These are phyloP conservation scores for Fereydounia khargensis DNA, from an alignment of 1,284 basidiomycete species.

Conservation along the genomic window DNA sequence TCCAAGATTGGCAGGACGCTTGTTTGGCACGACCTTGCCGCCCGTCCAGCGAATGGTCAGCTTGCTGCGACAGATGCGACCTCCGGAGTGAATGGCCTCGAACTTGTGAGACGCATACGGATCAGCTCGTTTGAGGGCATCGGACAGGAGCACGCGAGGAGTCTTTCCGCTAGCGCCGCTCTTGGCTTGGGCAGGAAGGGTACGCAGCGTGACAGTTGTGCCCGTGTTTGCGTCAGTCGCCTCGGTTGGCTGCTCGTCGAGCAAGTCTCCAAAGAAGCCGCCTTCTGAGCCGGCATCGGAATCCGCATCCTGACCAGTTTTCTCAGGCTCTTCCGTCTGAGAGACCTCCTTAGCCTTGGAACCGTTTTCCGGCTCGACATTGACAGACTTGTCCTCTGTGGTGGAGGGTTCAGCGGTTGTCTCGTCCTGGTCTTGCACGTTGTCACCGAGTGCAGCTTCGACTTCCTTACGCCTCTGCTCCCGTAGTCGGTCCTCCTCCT, in stretches of 20 bases:
- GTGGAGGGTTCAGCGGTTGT: conserved; percentile 49
- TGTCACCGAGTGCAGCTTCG: conserved; percentile 36
- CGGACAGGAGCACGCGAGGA: conserved; percentile 44
- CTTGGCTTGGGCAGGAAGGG: conserved; percentile 40
- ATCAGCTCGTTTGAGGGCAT: conserved; percentile 62
- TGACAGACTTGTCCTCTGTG: no score
- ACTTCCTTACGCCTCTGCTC: conserved; percentile 62
- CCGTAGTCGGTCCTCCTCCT: conserved; percentile 47
- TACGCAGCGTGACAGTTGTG: conserved; percentile 18
- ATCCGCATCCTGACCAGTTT: neutral
- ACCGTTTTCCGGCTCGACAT: no score
- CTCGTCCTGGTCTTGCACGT: conserved; percentile 63
- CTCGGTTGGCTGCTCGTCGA: conserved; percentile 77
- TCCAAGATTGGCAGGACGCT: conserved; percentile 59
- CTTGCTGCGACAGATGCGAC: conserved; percentile 36
- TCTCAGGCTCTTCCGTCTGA: conserved; percentile 1
- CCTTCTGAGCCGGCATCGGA: conserved; percentile 56
- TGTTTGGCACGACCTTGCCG: conserved; percentile 40
- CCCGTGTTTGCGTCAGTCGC: conserved; percentile 59
- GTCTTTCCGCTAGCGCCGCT: conserved; percentile 41
- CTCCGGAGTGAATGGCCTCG: conserved; percentile 34
- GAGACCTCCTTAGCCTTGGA: no score
- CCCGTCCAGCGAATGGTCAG: conserved; percentile 48
- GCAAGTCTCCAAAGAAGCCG: conserved; percentile 72
- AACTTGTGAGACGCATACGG: conserved; percentile 74